Evolutionary conservation across 352 stramenopile species (phyloP), one percentile per base, ranked within the genome.

Genomic region (Globisporangium alternatum): DNA sequence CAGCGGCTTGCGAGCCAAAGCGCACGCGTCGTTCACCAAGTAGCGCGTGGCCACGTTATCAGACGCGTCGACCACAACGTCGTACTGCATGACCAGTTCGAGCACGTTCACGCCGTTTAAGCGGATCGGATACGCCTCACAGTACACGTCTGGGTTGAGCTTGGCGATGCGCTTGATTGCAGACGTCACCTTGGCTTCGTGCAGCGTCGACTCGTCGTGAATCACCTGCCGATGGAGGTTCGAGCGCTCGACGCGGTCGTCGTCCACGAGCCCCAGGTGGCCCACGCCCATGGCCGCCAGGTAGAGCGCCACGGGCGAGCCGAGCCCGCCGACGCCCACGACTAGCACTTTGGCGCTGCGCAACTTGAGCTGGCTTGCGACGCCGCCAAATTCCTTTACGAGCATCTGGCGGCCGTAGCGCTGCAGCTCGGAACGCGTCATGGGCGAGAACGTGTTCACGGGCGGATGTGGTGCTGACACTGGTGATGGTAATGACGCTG

Each of bases 151-250:
- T 12, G 94, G 91, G 73, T 99, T 99, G 5, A 91, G 31, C 13
- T 63, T 56, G 0, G 58, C 62, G 19, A 93, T 57, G 35, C 75
- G 73, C 55, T 64, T 66, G 15, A 71, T 74, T 0, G 97, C 95
- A 10, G 94, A 98, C 13, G 85, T 56, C 17, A 97, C 96, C 69
- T 99, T 99, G 52, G 89, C 91, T 66, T 85, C 70, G 2, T 83
- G 83, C 0, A 95, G 69, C 51, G 89, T 80, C 1, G 65, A 62
- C 61, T 97, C 85, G 60, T 88, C 89, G 69, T 99, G 96, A 28
- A 98, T 83, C 56, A 99, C 81, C 75, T 99, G 97, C 6, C 97
- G 82, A 71, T 99, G 97, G 61, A 99, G 75, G 77, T 99, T 99
- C 56, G 85, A 98, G 45, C 86, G 77, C 56, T 99, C 97, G 25